Base-by-base conservation (phyloP, 257 asterid species). In the Anisodus acutangulus region DNA sequence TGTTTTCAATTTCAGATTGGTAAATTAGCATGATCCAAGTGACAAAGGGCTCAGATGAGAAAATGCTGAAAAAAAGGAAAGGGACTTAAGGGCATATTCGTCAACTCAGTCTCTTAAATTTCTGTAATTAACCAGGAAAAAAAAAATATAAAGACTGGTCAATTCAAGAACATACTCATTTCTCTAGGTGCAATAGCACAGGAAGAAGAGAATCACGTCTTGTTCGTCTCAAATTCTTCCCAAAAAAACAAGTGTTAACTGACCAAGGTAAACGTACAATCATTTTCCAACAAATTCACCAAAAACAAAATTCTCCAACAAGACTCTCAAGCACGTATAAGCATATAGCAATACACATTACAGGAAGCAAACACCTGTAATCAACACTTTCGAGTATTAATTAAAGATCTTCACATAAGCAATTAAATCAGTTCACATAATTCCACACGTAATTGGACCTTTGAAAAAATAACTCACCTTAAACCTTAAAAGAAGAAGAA, bases 121-220 rank as follows among this genome's bases (percentile, higher is more conserved):
- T 22, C 26, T 22, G 26, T 22, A 22, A 22, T 71, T 26, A 71
- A 45, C 37, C 58, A 71, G 13, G 13, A 71, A 74, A 69, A 41
- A 15, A 54, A 41, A 5, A 9, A 66, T 31, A 3, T 22, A 49
- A 49, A 58, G 10, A 12, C 11, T 26, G n/a, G 26, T 72, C 72
- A 84, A 80, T 86, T 80, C 67, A 79, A 55, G 72, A 49, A 53
- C 82, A 84, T 37, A 54, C 35, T 79, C 26, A 22, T 22, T 22
- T 22, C 26, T 22, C 26, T 22, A 22, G 26, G 26, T 22, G 26
- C 26, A 22, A 22, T 22, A 22, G 26, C 31, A 64, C 41, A 43
- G 47, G 62, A 31, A 55, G 58, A 49, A 80, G 19, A 51, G 60
- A 72, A 35, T 90, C 90, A 88, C 91, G 90, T 88, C 86, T 74